Evolutionary conservation across 768 basidiomycete species (phyloP), one percentile per base, ranked within the genome.

Genomic region (Cystoderma amianthinum): DNA sequence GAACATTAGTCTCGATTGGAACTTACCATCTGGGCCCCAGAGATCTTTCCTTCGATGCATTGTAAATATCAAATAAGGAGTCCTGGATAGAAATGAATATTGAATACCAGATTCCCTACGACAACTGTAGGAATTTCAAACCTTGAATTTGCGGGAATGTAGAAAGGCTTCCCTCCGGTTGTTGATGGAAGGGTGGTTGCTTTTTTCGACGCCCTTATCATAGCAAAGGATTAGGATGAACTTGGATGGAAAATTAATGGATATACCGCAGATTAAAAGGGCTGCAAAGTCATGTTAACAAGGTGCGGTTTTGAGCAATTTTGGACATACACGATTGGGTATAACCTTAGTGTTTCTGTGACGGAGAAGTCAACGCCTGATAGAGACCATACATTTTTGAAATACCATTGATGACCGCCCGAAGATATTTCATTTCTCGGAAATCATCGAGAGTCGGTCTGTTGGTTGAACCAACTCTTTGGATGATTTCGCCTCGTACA

Each of bases 11-110:
- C n/a, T n/a, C n/a, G n/a, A n/a, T n/a, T n/a, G n/a, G n/a, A 6
- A 43, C 53, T 15, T 5, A 56, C 55, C 72, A 46, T 71, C 71
- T 0, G 71, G 69, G 2, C 72, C 74, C 72, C 74, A 75, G 2
- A 68, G 61, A 30, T 68, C 67, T 19, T 50, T 58, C 35, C 68
- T 54, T 21, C 71, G 63, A 23, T 75, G 71, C 55, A 54, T 56
- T 13, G 51, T 5, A 28, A 50, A 46, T 3, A 52, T 44, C 4
- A 67, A 65, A 44, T 67, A 73, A 1, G 53, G 17, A 10, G 57
- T 37, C 23, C 38, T 38, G 16, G 17, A 7, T 10, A 19, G 11
- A 9, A 12, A 18, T 19, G 5, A 11, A 38, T 38, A 9, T 11
- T 9, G 10, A 21, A 23, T 12, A 20, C 17, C 38, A 10, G 13